Evolutionary conservation across 2,329 filamentous ascomycete genomes (phyloP).

Genomic region (Coniochaeta sp.): DNA sequence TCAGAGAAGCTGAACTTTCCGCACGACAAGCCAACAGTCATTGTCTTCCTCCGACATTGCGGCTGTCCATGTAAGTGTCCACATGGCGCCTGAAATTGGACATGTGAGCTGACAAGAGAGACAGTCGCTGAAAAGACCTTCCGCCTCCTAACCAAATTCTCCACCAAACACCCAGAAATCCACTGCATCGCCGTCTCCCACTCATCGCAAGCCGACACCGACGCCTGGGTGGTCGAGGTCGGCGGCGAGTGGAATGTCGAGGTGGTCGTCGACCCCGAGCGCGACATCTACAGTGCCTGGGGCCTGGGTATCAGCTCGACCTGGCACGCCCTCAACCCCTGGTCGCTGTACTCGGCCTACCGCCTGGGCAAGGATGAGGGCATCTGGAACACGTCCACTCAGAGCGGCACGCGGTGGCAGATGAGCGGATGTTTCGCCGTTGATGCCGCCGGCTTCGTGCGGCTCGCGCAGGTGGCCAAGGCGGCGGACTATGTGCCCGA

Average conservation of each 20-base stretch:
- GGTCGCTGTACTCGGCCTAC: conserved; percentile 48
- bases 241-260: conserved; percentile 49
- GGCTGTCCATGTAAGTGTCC: conserved; percentile 59
- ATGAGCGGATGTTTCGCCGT: conserved; percentile 57
- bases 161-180: conserved; percentile 38
- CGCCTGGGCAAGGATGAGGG: conserved; percentile 52
- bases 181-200: conserved; percentile 58
- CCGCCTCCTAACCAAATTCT: conserved; percentile 42
- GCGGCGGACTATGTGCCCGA: conserved; percentile 47
- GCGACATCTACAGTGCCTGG: conserved; percentile 56
- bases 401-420: conserved; percentile 64
- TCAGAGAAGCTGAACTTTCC: conserved; percentile 45
- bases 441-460: conserved; percentile 41
- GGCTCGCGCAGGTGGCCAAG: conserved; percentile 39
- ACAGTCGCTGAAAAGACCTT: conserved; percentile 64
- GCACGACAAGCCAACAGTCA: conserved; percentile 46
- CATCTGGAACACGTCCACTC: conserved; percentile 50
- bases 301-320: conserved; percentile 54
- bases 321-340: conserved; percentile 55
- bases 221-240: conserved; percentile 48
- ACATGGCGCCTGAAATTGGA: not conserved
- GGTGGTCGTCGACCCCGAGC: conserved; percentile 52
- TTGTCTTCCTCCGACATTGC: conserved; percentile 66
- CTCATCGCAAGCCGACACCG: conserved; percentile 42
- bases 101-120: not conserved